phyloP scores from a whole-genome alignment of 352 stramenopile species.

The Thalassiosira livingstoniorum region DNA sequence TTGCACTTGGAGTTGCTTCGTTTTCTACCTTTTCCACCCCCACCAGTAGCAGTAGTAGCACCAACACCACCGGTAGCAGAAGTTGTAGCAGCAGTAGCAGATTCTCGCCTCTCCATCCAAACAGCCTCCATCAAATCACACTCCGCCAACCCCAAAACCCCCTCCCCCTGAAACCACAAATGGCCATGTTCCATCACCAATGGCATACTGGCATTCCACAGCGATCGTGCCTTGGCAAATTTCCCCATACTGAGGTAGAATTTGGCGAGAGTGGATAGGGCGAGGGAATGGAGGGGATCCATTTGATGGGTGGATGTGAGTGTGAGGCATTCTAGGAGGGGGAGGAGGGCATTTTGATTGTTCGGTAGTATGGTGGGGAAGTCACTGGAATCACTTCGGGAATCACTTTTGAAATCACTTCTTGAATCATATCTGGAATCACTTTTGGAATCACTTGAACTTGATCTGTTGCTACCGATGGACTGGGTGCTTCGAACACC shows the following conservation, averaged over 20 bases:
- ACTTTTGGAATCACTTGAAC: conserved; percentile 23
- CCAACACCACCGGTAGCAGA: too few relatives aligned
- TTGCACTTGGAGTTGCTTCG: too few relatives aligned
- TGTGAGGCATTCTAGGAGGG: conserved; percentile 75
- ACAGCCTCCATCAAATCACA: conserved; percentile 48
- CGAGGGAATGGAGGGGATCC: conserved; percentile 75
- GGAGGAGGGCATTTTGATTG: conserved; percentile 63
- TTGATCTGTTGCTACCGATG: too few relatives aligned
- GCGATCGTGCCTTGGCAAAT: conserved; percentile 59
- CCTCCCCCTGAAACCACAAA: conserved; percentile 71
- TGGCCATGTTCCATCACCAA: conserved; percentile 74
- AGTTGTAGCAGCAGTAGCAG: too few relatives aligned
- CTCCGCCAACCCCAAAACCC: conserved; percentile 75
- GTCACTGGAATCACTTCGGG: too few relatives aligned
- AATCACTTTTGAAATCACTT: too few relatives aligned
- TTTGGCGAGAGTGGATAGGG: conserved; percentile 67
- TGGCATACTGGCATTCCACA: conserved; percentile 67
- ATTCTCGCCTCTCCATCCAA: conserved; percentile 23
- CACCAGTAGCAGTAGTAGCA: too few relatives aligned
- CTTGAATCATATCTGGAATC: too few relatives aligned
- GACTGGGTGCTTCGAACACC: too few relatives aligned
- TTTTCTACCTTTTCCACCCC: too few relatives aligned
- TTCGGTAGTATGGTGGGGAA: too few relatives aligned
- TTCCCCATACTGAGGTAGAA: conserved; percentile 71
- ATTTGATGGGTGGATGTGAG: conserved; percentile 68